Evolutionary conservation across 1,284 basidiomycete genomes (phyloP).

Genomic region (Cutaneotrichosporon sp.): DNA sequence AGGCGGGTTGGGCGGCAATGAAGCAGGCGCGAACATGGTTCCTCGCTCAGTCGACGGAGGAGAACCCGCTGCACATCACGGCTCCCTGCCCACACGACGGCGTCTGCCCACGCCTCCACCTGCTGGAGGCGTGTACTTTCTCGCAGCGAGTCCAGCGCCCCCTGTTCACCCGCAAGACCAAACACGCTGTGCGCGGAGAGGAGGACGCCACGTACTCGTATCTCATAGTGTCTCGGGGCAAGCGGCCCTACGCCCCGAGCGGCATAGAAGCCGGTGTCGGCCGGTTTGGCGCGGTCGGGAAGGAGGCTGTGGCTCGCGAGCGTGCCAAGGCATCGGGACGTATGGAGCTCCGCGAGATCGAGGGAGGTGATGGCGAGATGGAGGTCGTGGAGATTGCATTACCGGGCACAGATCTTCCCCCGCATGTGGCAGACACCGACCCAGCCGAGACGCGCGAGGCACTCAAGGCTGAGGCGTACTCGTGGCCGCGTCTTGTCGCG

Average conservation of each 20-base stretch:
- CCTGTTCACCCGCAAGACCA: conserved; percentile 75
- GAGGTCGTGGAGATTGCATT: conserved; percentile 20
- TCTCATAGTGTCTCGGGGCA: conserved; percentile 76
- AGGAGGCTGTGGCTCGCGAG: conserved; percentile 28
- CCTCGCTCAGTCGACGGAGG: conserved; percentile 48
- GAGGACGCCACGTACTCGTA: conserved; percentile 88
- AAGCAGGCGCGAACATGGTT: conserved; percentile 77
- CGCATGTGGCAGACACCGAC: neutral
- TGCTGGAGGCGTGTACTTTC: conserved; percentile 66
- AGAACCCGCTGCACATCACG: conserved; percentile 25
- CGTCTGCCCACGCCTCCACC: conserved; percentile 65
- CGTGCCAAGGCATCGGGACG: conserved; percentile 24
- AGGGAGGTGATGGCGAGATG: conserved; percentile 31
- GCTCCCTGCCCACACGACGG: conserved; percentile 85
- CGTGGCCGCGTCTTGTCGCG: conserved; percentile 86
- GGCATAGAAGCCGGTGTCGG: conserved; percentile 9
- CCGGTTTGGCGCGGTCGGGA: conserved; percentile 34
- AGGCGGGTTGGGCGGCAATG: conserved; percentile 71
- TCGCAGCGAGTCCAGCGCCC: conserved; percentile 82
- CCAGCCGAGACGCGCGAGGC: conserved; percentile 15
- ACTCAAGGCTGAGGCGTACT: conserved; percentile 54
- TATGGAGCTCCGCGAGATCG: conserved; percentile 30
- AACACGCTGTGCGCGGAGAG: conserved; percentile 74
- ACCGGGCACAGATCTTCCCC: neutral
- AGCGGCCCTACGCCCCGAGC: conserved; percentile 52